Conservation (phyloP, 345 rosid genomes). For the Acer negundo region DNA sequence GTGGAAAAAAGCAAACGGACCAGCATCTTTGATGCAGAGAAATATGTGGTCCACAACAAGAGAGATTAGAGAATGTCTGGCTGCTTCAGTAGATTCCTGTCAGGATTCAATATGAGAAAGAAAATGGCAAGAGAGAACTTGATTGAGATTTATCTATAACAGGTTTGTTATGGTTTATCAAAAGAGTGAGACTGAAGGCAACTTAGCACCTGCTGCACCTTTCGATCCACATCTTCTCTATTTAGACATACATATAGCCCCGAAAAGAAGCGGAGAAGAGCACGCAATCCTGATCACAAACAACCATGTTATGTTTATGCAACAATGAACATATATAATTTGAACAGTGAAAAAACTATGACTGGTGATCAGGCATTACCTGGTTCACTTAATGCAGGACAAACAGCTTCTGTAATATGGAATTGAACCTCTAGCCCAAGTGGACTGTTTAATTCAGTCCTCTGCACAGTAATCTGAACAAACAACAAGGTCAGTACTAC, state of each 20-base stretch:
- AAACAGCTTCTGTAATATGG: conserved; percentile 92
- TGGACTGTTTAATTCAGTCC: conserved; percentile 88
- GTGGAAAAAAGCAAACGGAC: conserved; percentile 46
- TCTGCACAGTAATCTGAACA: conserved; percentile 87
- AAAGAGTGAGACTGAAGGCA: not conserved
- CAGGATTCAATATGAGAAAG: conserved; percentile 32
- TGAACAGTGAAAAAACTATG: not conserved
- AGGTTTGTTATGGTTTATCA: not conserved
- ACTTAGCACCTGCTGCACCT: conserved; percentile 73
- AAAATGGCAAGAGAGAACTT: conserved; percentile 16
- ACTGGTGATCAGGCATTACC: conserved; percentile 42
- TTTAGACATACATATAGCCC: conserved; percentile 92
- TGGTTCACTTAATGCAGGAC: conserved; percentile 99
- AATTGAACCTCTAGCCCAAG: conserved; percentile 98
- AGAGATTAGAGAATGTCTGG: conserved; percentile 86
- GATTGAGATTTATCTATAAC: conserved; percentile 7
- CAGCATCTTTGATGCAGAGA: conserved; percentile 93
- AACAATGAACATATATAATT: not conserved
- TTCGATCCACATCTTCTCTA: conserved; percentile 90
- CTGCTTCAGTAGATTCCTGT: conserved; percentile 86
- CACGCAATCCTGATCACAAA: conserved; percentile 79
- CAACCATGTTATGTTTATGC: conserved; percentile 3
- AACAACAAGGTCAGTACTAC: conserved; percentile 28
- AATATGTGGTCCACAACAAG: conserved; percentile 95
- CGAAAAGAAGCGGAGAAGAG: conserved; percentile 93